A percentile compares a stretch with the other conserved stretches of the same genome.
phyloP scores from a whole-genome alignment of 2,329 filamentous ascomycete species.

The Microcyclospora pomicola region DNA sequence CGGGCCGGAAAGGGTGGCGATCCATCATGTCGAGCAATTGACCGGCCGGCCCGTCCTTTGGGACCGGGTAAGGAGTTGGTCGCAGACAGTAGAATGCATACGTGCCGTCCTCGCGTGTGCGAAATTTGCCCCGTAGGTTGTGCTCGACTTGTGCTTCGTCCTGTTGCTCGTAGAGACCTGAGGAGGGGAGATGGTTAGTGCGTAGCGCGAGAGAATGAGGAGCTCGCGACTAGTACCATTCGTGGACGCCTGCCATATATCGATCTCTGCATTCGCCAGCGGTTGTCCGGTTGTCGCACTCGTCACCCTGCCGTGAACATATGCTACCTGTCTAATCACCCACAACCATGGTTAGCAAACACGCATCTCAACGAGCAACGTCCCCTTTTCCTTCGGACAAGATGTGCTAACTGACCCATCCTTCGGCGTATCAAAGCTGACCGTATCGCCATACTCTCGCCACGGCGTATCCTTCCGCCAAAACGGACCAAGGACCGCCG shows the following conservation, averaged over 20 bases:
- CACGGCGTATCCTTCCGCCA: conserved; percentile 61
- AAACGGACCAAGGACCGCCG: conserved; percentile 74
- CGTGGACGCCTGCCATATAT: conserved; percentile 68
- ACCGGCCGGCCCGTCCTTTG: conserved; percentile 43
- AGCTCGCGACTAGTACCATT: conserved; percentile 31
- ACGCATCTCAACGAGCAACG: too few relatives aligned
- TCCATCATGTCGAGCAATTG: conserved; percentile 45
- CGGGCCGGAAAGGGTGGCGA: conserved; percentile 47
- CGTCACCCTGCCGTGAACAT: conserved; percentile 50
- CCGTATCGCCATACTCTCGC: conserved; percentile 54
- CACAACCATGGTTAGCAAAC: too few relatives aligned
- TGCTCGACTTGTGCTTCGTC: conserved; percentile 55
- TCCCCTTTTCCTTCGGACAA: too few relatives aligned
- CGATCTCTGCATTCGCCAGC: conserved; percentile 51
- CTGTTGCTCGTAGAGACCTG: conserved; percentile 39
- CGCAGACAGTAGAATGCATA: conserved; percentile 38
- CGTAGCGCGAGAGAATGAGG: neutral
- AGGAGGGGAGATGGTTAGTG: neutral
- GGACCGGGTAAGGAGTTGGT: conserved; percentile 38
- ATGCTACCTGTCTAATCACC: conserved; percentile 22
- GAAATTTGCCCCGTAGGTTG: conserved; percentile 61
- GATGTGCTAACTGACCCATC: conserved; percentile 17
- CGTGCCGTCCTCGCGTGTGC: conserved; percentile 48
- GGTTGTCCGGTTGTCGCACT: conserved; percentile 49
- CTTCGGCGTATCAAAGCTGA: conserved; percentile 37